A percentile compares a stretch with the other conserved stretches of the same genome.
These are phyloP conservation scores for Angomonas deanei DNA, from an alignment of 208 protist genomes.

Conservation along the genomic window DNA sequence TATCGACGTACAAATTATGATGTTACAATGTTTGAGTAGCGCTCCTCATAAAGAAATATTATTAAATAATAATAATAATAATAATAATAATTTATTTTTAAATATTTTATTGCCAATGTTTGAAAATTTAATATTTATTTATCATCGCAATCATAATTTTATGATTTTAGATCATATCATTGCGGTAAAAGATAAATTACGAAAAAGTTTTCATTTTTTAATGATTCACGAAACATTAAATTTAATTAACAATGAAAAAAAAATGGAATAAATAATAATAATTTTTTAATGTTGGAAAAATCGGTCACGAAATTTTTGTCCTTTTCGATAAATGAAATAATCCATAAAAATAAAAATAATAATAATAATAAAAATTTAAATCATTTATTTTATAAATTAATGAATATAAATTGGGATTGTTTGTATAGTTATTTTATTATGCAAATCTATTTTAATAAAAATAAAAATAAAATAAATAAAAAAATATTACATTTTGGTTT, in stretches of 20 bases:
- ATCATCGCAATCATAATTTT: too few relatives aligned
- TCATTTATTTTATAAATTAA: too few relatives aligned
- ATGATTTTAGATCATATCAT: background rate
- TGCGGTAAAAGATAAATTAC: background rate
- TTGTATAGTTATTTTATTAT: too few relatives aligned
- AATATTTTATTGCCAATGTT: background rate
- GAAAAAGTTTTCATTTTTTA: background rate
- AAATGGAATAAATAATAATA: background rate
- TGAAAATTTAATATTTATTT: background rate
- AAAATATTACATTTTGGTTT: background rate
- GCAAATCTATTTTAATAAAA: too few relatives aligned
- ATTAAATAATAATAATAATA: conserved; percentile 2
- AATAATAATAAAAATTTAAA: too few relatives aligned
- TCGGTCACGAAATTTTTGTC: too few relatives aligned
- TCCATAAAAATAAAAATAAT: background rate
- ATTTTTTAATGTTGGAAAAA: too few relatives aligned
- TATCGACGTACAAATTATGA: background rate
- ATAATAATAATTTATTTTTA: background rate
- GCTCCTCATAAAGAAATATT: background rate
- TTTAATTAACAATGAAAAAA: background rate
- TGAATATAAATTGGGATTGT: too few relatives aligned
- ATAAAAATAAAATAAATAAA: conserved; percentile 1
- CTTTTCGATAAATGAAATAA: too few relatives aligned
- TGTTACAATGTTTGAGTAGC: background rate
- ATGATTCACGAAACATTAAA: too few relatives aligned